Evolutionary conservation across 176 grass and related monocot species (phyloP), one percentile per base, ranked within the genome.

Genomic region (Oryza rufipogon): DNA sequence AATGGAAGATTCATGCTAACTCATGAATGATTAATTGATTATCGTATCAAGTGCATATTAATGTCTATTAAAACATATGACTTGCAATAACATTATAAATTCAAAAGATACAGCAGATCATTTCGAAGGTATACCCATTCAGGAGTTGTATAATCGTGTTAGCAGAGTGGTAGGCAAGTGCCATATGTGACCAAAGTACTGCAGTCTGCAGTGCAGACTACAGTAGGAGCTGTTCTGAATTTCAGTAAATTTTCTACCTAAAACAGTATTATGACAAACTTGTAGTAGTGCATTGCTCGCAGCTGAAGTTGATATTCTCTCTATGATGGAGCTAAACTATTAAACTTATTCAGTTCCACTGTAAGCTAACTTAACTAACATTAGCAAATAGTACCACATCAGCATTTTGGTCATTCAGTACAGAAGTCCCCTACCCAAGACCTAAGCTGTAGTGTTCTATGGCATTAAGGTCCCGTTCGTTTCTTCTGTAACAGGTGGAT

Each of bases 221-320:
- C 5, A 38, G 65, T 56, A 42, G 22, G 23, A 81, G 41, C 22
- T 15, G 17, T 83, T 44, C 8, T 56, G 66, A 13, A 20, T 78
- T 32, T 86, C 15, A 14, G 20, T 63, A 34, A 42, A 81, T 23
- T 44, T 22, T 66, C 56, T 49, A 2, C 58, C 41, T 65, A 65
- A 70, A 10, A 47, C 28, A 80, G 42, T 64, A 74, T n/a, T 63
- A 61, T 77, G 54, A 77, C 5, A 71, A 54, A 51, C 39, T 38
- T 12, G 44, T 33, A 75, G 33, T 33, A 64, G 51, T 36, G 75
- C 64, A 63, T 23, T 39, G 13, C 10, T 38, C 49, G 42, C 7
- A 72, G 54, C 30, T 88, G 45, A 66, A 54, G 42, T 34, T 75
- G 41, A 64, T 64, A 80, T 32, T 32, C 26, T 41, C 20, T 76